Conservation (phyloP, 1,284 basidiomycete genomes). For the Malassezia sp. region DNA sequence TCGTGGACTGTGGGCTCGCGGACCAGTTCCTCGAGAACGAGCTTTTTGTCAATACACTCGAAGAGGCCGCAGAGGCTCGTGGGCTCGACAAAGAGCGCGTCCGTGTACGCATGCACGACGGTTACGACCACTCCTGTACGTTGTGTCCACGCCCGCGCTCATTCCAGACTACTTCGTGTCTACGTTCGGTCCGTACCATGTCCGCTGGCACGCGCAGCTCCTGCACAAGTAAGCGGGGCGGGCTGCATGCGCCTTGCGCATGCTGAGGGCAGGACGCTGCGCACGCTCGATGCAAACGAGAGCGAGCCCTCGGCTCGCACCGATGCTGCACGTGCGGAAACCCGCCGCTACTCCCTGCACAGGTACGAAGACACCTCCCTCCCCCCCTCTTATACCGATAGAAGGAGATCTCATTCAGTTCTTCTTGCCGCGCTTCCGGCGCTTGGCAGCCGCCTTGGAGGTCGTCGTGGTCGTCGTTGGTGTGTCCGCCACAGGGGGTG, state of each 20-base stretch:
- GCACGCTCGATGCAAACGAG: too few species aligned
- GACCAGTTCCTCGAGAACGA: slow-evolving; percentile 82
- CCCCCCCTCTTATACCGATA: too few species aligned
- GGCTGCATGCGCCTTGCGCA: too few species aligned
- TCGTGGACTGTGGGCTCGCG: slow-evolving; percentile 54
- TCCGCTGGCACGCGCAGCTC: slow-evolving; percentile 41
- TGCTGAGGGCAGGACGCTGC: too few species aligned
- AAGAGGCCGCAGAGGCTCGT: slow-evolving; percentile 61
- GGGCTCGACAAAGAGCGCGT: slow-evolving; percentile 68
- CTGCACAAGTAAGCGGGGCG: slow-evolving; percentile 17
- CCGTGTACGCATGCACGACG: slow-evolving; percentile 66
- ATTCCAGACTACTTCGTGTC: slow-evolving; percentile 52
- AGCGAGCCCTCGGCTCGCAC: too few species aligned
- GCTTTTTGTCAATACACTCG: slow-evolving; percentile 75
- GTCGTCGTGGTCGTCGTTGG: neutral
- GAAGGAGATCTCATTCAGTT: too few species aligned
- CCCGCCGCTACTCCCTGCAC: too few species aligned
- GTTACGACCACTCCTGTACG: slow-evolving; percentile 66
- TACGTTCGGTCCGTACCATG: slow-evolving; percentile 53
- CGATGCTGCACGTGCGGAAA: too few species aligned
- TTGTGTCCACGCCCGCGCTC: neutral
- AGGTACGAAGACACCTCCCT: too few species aligned
- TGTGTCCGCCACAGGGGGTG: neutral
- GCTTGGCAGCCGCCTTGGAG: slow-evolving; percentile 2
- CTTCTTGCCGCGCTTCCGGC: slow-evolving; percentile 4